Base-by-base conservation (phyloP, 805 yeast genomes). In the Wilhelminamyces savonicus region DNA sequence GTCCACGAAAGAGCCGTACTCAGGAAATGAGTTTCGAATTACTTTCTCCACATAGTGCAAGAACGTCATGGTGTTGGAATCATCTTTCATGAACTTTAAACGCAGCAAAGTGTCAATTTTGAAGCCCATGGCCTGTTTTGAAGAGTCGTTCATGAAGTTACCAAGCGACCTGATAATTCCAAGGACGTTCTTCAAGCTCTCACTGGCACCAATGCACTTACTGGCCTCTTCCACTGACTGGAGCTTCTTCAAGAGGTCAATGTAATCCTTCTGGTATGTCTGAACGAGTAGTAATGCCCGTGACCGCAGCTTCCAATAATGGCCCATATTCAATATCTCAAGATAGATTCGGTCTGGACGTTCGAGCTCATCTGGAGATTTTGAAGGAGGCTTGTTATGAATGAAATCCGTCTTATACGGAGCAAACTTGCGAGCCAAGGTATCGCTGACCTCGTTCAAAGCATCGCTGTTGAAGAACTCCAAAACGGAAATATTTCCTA, bases 111-210 rank as follows among this genome's bases (percentile, higher is more conserved):
- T 84, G 26, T 84, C 80, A 36, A 92, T 63, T 46, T 82, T 82
- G 68, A 94, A 94, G 3, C 99, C 99, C 41, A 74, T 71, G 1
- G 97, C 97, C 52, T 87, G 95, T 45, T 87, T 88, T 2, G 85
- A 68, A n/a, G 76, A 65, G 46, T 87, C 95, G 52, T 94, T 92
- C 98, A 92, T 92, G 53, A 79, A 90, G 54, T 92, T 92, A 35
- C 98, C 99, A 29, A 92, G 92, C 4, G 88, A 79, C 39, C 88
- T 64, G 37, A 92, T 90, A 27, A 92, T 76, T 33, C 84, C 87
- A 47, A 94, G 71, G 11, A 92, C 77, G 32, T 75, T 71, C 37
- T 77, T 73, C 48, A 94, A 66, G 29, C 76, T 74, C 12, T 71
- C 72, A 1, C 95, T 84, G 16, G 69, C 64, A 37, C 73, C 72